Base-by-base conservation (phyloP, 2,329 filamentous ascomycete genomes). In the Pseudocercospora fijiensis region DNA sequence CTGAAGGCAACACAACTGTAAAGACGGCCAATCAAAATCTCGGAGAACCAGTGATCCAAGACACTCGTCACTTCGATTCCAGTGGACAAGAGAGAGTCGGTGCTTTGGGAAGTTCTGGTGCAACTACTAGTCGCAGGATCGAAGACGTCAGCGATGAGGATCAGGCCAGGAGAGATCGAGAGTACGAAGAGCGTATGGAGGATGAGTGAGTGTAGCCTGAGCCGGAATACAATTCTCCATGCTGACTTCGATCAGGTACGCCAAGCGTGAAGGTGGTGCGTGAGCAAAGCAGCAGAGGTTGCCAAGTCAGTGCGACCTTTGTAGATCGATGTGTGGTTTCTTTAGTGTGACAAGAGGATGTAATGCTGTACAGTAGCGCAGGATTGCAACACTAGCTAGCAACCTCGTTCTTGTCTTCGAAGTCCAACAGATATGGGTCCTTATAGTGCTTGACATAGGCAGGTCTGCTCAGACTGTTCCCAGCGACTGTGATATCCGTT, bases 401-500 rank as follows among this genome's bases (percentile, higher is more conserved):
- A 56, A 74, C 65, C 57, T 74, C 73, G 30, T 63, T 67, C 66
- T 71, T 75, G 20, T 67, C 71, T 26, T 70, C 64, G 61, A 77
- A 77, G 13, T 72, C 69, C 56, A 70, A 8, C 69, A 82, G 70
- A 74, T 78, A 81, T 65, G 55, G 69, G 70, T 82, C 80, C 60
- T 74, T 76, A 75, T 78, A 85, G 83, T 80, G 84, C 52, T 69
- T 70, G 64, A 69, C 70, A 77, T 88, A 99, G 24, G 77, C 83
- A 30, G 83, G 78, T 67, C 95, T 81, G 58, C 79, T 83, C 73
- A 99, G 79, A 79, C 91, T 95, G 72, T 82, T 80, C 70, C 84
- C 83, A 49, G 92, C 90, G 61, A 98, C 93, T 71, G 90, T 86
- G 73, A 95, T 96, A 81, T 98, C 95, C 70, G 89, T 85, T 74